These are phyloP conservation scores for Phaffia rhodozyma DNA, from an alignment of 1,284 basidiomycete genomes.

Conservation along the genomic window DNA sequence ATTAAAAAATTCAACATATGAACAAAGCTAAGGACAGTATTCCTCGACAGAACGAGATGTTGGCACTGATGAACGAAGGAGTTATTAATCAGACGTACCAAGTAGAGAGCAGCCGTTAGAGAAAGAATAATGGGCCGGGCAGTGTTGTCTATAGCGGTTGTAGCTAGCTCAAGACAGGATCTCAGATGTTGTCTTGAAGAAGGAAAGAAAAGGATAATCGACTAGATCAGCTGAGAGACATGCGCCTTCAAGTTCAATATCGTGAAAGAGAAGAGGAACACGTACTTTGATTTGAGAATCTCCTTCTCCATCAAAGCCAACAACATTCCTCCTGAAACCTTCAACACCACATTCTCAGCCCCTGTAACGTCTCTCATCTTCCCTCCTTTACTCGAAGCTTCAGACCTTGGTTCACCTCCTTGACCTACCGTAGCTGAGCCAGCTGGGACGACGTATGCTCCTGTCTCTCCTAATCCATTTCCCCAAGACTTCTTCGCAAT, in stretches of 20 bases:
- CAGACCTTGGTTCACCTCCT: no score
- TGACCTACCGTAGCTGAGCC: no score
- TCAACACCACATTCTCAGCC: slow-evolving; percentile 9
- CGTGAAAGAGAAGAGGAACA: not conserved
- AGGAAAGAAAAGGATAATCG: not conserved
- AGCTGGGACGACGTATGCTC: not conserved
- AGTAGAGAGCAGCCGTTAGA: slow-evolving; percentile 14
- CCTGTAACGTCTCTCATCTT: not conserved
- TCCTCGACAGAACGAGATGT: no score
- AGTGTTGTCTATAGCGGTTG: slow-evolving; percentile 11
- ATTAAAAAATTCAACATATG: no score
- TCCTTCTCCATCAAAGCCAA: slow-evolving; percentile 10
- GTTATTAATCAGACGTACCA: not conserved
- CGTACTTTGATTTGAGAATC: slow-evolving; percentile 15
- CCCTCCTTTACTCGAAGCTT: no score
- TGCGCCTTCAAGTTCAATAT: not conserved
- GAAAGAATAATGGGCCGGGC: slow-evolving; percentile 13
- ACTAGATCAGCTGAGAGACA: no score
- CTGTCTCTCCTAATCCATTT: not conserved
- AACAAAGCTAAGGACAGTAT: no score
- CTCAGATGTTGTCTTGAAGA: slow-evolving; percentile 11
- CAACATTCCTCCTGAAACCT: slow-evolving; percentile 12
- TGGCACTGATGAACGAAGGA: no score
- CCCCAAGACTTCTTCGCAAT: slow-evolving; percentile 9
- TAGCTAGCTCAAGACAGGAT: slow-evolving; percentile 12